Base-by-base conservation (phyloP, 2,329 filamentous ascomycete species). In the Keithomyces neogunnii region DNA sequence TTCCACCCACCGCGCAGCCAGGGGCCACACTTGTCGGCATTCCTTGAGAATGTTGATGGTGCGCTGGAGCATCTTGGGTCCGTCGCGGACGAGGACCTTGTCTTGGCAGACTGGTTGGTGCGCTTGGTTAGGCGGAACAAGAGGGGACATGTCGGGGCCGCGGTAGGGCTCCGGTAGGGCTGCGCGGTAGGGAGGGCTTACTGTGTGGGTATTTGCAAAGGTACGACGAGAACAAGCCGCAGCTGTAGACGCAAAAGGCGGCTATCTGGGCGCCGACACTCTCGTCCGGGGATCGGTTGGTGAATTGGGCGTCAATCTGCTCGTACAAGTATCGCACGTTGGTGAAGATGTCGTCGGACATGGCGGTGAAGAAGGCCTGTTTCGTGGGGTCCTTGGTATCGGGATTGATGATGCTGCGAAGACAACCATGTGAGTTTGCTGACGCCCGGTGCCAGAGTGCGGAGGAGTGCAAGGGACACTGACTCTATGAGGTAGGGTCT, bases 231-330 rank as follows among this genome's bases (percentile, higher is more conserved):
- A 80, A 70, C 29, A 80, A 64, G 11, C 75, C 76, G 54, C 76
- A 79, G n/a, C 69, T 76, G 48, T 79, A 80, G 10, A 79, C 74
- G 51, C 74, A 76, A 56, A 80, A 80, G 1, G 74, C 73, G 13
- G 75, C 70, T 68, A 80, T 79, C 58, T 79, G 76, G 2, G 75
- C 74, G 2, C 76, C 76, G 13, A 77, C 69, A 36, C 73, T 73
- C 54, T 77, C 75, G 33, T 76, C 71, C 0, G 69, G 64, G 1
- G 70, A 64, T 5, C 72, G 69, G 4, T 70, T 67, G 11, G 70
- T 69, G 53, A 77, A 79, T 50, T 78, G 75, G 4, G 73, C 72
- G 45, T 76, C 70, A 13, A 79, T 72, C 53, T 79, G 76, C 45
- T 75, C 68, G 53, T 72, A 77, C 3, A 80, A 59, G 1, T 65